Conservation (phyloP, 345 rosid species). For the Salix caprea region DNA sequence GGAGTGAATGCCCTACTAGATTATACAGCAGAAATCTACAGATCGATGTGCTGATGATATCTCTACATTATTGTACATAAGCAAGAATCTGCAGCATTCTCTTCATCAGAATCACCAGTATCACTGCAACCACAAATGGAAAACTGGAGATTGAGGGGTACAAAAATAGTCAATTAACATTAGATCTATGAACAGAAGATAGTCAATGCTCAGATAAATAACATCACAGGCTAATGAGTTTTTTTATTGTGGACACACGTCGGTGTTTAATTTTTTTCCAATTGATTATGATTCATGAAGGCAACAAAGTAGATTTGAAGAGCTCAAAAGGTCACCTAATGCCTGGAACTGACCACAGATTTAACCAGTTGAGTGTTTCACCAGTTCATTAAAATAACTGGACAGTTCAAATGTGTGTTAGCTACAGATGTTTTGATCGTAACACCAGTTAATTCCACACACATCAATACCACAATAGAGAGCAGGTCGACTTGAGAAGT, state of each 20-base stretch:
- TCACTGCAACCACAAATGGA: constrained; percentile 59
- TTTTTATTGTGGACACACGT: neutral
- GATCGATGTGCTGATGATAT: constrained; percentile 9
- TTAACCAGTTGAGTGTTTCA: neutral
- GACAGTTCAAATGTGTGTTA: neutral
- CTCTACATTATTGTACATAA: constrained; percentile 88
- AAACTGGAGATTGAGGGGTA: neutral
- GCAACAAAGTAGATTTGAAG: neutral
- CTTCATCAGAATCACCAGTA: constrained; percentile 74
- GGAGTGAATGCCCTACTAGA: constrained; percentile 3
- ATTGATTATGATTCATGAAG: neutral
- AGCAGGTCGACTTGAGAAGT: neutral
- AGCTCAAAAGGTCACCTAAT: neutral
- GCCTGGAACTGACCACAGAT: neutral
- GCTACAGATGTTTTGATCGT: neutral
- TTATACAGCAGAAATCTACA: constrained; percentile 16
- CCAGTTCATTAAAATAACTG: neutral
- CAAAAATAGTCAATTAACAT: neutral
- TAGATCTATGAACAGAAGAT: neutral
- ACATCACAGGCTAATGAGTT: neutral
- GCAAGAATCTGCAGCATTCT: constrained; percentile 70
- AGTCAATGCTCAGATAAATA: neutral
- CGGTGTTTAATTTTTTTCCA: neutral
- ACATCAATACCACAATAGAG: neutral
- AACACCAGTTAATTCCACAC: neutral